Evolutionary conservation across 2,329 filamentous ascomycete genomes (phyloP).

Genomic region (Nothopassalora personata): DNA sequence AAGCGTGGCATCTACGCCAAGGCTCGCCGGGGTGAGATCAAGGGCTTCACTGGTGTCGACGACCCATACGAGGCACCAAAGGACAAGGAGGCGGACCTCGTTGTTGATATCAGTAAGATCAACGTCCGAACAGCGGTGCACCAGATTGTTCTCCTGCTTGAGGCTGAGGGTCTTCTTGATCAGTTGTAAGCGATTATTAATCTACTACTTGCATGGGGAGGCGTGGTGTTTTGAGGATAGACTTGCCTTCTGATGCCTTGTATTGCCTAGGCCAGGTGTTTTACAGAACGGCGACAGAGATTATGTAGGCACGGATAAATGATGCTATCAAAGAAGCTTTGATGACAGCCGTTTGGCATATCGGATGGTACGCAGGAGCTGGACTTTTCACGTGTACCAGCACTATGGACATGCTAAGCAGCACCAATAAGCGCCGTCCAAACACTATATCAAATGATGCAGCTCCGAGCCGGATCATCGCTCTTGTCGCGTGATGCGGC

Average conservation of each 20-base stretch:
- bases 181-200: conserved; percentile 38
- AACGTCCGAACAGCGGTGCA: conserved; percentile 90
- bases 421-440: not conserved
- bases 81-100: conserved; percentile 78
- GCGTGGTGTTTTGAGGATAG: not conserved
- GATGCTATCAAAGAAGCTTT: not conserved
- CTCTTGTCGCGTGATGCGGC: not conserved
- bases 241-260: not conserved
- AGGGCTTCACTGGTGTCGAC: conserved; percentile 96
- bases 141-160: conserved; percentile 89
- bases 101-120: conserved; percentile 79
- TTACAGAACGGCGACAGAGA: not conserved
- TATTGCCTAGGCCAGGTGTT: not conserved
- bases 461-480: not conserved
- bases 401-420: not conserved
- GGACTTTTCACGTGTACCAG: not conserved
- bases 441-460: no score
- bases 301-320: not conserved
- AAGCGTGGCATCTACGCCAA: conserved; percentile 82
- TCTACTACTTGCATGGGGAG: not conserved
- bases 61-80: conserved; percentile 86
- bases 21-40: conserved; percentile 84
- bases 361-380: no score
- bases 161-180: conserved; percentile 83
- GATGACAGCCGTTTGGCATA: not conserved